Conservation (phyloP, 2,329 filamentous ascomycete genomes). For the Achaetomium macrosporum region DNA sequence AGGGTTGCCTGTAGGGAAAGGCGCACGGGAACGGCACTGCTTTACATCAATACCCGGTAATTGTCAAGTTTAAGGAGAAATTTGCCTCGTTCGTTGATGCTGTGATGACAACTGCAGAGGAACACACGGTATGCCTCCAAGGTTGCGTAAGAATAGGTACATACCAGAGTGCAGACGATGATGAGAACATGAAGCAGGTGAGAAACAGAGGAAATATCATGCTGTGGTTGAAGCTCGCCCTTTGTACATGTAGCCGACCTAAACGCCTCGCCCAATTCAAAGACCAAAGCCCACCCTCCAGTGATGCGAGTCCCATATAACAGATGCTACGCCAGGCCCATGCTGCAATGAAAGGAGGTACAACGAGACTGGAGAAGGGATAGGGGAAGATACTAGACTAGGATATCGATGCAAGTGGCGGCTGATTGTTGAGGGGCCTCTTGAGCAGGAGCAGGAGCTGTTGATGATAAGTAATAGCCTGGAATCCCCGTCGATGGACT, state of each 20-base stretch:
- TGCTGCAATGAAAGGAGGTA: slow-evolving; percentile 3
- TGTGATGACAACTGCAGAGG: background rate
- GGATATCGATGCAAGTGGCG: too few relatives aligned
- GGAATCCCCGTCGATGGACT: too few relatives aligned
- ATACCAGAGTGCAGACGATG: background rate
- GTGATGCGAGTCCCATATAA: slow-evolving; percentile 2
- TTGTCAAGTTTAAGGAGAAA: background rate
- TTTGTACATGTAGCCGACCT: slow-evolving; percentile 10
- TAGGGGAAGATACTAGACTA: background rate
- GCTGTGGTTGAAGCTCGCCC: background rate
- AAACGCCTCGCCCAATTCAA: slow-evolving; percentile 7
- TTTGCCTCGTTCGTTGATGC: background rate
- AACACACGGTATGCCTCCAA: background rate
- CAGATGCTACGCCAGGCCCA: slow-evolving; percentile 9
- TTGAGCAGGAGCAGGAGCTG: too few relatives aligned
- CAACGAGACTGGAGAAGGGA: background rate
- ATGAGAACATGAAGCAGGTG: background rate
- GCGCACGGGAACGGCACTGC: background rate
- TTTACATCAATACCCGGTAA: slow-evolving; percentile 1
- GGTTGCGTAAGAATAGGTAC: background rate
- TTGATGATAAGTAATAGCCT: too few relatives aligned
- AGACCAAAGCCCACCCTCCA: background rate
- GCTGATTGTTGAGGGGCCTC: too few relatives aligned
- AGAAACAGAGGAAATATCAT: slow-evolving; percentile 3
- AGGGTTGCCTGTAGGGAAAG: too few relatives aligned